A percentile compares a stretch with the other conserved stretches of the same genome.
phyloP scores from a whole-genome alignment of 2,329 filamentous ascomycete genomes.

The Lecanoromycetidae sp. region DNA sequence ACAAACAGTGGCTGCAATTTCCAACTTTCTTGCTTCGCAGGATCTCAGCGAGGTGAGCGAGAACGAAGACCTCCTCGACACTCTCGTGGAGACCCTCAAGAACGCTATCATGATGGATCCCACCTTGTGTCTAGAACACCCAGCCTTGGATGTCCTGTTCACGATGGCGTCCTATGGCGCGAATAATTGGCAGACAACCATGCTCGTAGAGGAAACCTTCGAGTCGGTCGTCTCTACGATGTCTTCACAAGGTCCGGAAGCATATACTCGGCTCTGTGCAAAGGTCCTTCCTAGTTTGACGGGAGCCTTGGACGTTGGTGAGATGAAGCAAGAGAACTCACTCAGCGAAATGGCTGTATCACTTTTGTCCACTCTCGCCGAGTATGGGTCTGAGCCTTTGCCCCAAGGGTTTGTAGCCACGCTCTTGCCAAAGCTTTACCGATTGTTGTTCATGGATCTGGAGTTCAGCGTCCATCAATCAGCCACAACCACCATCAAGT shows the following conservation, averaged over 20 bases:
- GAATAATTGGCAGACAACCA: slow-evolving; percentile 78
- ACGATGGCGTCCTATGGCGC: slow-evolving; percentile 78
- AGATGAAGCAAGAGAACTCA: slow-evolving; percentile 71
- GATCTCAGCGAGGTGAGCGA: slow-evolving; percentile 76
- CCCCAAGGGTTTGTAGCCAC: slow-evolving; percentile 75
- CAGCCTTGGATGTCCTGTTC: slow-evolving; percentile 71
- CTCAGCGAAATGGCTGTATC: slow-evolving; percentile 80
- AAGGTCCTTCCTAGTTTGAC: slow-evolving; percentile 82
- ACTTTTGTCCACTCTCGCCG: slow-evolving; percentile 65
- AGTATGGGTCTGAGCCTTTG: slow-evolving; percentile 73
- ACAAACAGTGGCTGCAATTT: slow-evolving; percentile 45
- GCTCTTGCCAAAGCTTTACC: slow-evolving; percentile 75
- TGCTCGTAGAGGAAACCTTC: slow-evolving; percentile 80
- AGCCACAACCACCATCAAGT: slow-evolving; percentile 74
- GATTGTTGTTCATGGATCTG: slow-evolving; percentile 67
- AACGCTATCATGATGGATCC: slow-evolving; percentile 73
- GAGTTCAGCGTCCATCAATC: slow-evolving; percentile 83
- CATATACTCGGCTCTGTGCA: slow-evolving; percentile 66
- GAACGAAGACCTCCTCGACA: slow-evolving; percentile 82
- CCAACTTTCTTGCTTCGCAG: slow-evolving; percentile 63
- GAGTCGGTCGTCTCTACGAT: slow-evolving; percentile 70
- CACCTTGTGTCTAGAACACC: slow-evolving; percentile 57
- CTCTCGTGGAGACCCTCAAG: slow-evolving; percentile 73
- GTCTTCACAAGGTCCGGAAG: slow-evolving; percentile 49
- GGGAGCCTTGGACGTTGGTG: slow-evolving; percentile 78